Evolutionary conservation across 441 rosid genomes (phyloP).

Genomic region (Erodium chrysanthum): DNA sequence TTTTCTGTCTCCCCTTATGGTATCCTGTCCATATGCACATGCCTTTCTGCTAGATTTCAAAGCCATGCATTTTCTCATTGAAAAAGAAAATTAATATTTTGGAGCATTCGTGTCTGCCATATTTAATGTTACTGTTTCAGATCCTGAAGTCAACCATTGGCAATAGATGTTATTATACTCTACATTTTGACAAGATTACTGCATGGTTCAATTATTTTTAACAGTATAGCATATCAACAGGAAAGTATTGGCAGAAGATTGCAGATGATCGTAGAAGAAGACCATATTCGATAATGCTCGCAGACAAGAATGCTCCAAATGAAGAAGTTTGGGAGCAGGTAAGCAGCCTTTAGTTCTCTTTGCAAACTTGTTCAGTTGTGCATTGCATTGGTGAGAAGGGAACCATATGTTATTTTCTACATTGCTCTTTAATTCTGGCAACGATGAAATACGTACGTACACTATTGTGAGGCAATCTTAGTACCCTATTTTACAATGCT

Average conservation of each 20-base stretch:
- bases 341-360: conserved; percentile 10
- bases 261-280: conserved; percentile 62
- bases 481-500: not conserved
- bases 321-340: conserved; percentile 99
- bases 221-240: conserved; percentile 29
- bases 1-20: no score
- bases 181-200: not conserved
- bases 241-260: conserved; percentile 80
- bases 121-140: not conserved
- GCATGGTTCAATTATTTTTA: conserved; percentile 9
- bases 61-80: not conserved
- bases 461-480: not conserved
- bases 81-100: not conserved
- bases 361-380: not conserved
- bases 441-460: not conserved
- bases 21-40: no score
- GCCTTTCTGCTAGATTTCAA: not conserved
- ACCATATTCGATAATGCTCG: conserved; percentile 79
- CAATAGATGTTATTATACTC: not conserved
- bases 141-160: not conserved
- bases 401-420: not conserved
- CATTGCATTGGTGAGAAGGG: not conserved
- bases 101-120: not conserved
- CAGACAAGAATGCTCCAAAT: conserved; percentile 98
- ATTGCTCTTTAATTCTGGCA: not conserved